Base-by-base conservation (phyloP, 148 eudicot genomes). In the Rhododendron kiyosumense region DNA sequence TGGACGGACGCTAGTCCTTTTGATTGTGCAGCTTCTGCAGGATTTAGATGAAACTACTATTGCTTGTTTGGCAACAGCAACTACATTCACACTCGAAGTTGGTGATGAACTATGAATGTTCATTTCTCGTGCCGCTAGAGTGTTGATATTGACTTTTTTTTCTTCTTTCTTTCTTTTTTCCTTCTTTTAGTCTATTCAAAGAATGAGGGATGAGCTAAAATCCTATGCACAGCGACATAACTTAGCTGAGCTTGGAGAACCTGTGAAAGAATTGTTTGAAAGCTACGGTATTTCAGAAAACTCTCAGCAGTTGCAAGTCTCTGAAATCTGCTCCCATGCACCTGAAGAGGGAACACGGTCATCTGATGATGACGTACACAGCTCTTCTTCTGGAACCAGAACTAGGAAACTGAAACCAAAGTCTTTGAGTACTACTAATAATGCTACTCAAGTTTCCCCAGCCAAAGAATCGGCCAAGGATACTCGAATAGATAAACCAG, bases 141-240 rank as follows among this genome's bases (percentile, higher is more conserved):
- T 49, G 17, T 26, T 67, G 26, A n/a, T 13, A 52, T 32, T 84
- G 67, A 81, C 83, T 3, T 18, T 14, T 61, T 1, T 81, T n/a
- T 5, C 45, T 30, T 22, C 18, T 13, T 71, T 0, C 41, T 15
- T 61, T 85, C 24, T 43, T 46, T 48, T 30, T 49, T 18, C 38
- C 41, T 30, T 78, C 4, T 26, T 63, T 28, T 90, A 95, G 98
- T 92, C 95, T 85, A 83, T 90, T 61, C 97, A 96, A 86, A 92
- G 87, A 20, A 82, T 96, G 90, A 91, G 92, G 51, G 96, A 95
- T 81, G 97, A 96, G 90, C 93, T 96, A 36, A 94, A 90, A 81
- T 85, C 90, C 5, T 96, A 95, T 87, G 95, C 87, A 9, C 90
- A 85, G 38, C 90, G 88, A 78, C 92, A 96, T 91, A 91, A 90